Evolutionary conservation across 306 rosid genomes (phyloP), one percentile per base, ranked within the genome.

Genomic region (Castanospermum australe): DNA sequence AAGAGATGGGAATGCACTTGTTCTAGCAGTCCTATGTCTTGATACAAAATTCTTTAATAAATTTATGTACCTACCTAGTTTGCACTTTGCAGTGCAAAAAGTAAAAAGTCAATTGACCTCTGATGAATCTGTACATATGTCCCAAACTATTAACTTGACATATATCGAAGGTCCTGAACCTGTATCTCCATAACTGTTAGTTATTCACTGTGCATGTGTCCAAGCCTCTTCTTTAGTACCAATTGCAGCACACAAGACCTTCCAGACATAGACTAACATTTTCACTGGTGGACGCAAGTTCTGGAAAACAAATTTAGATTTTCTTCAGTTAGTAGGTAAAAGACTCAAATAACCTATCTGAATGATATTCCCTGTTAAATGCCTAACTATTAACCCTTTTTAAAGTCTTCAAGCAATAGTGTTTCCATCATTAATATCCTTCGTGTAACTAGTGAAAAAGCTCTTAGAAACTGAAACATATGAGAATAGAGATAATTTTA

Each of bases 211-310:
- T 54, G 73, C 56, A 64, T 8, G 57, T 28, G 50, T 70, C 71
- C 25, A 52, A 79, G 77, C 79, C 56, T 61, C 76, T 66, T 81
- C 86, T 75, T 80, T 76, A 60, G 77, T 57, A 62, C 71, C 89
- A 39, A 87, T 88, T 60, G 97, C 90, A 10, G 88, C 85, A 81
- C 98, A 87, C 65, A 92, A 72, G 75, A 92, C 97, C 93, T 92
- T 92, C 99, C 99, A 95, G 69, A 95, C 90, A 73, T 89, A 96
- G 39, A 90, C 90, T 84, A 95, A 73, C 88, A 90, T 92, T 85
- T 91, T 92, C 83, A 89, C 77, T 0, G 99, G 99, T 12, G 98
- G 99, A 4, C 83, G 89, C 38, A 91, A 78, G 54, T 83, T 88
- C 98, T 92, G 81, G 67, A 71, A 59, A 73, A 72, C 45, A 52